Conservation (phyloP, 2,329 filamentous ascomycete species). For the Diaporthe vexans region DNA sequence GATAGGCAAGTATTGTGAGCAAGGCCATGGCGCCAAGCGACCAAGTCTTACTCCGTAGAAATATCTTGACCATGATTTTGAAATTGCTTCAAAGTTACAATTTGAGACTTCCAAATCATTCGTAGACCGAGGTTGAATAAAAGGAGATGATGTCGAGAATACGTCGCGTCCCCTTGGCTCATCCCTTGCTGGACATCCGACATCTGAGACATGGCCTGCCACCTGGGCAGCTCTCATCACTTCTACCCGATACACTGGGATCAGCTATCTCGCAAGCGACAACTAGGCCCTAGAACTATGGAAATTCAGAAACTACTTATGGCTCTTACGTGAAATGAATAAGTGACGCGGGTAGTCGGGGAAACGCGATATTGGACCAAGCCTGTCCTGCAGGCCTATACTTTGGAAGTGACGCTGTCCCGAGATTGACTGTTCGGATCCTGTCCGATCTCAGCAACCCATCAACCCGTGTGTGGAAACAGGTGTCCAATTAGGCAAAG, state of each 20-base stretch:
- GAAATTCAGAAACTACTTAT: not conserved
- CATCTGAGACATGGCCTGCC: not conserved
- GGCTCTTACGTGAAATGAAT: not conserved
- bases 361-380: not conserved
- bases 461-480: not conserved
- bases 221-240: too few relatives aligned
- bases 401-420: not conserved
- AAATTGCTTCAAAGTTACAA: too few relatives aligned
- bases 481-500: not conserved
- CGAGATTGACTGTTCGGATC: too few relatives aligned
- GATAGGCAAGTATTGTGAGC: not conserved
- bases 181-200: not conserved
- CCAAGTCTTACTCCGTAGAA: conserved; percentile 7
- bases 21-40: not conserved
- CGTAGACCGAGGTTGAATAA: not conserved
- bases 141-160: not conserved
- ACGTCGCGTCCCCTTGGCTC: not conserved
- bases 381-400: not conserved
- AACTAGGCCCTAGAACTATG: too few relatives aligned
- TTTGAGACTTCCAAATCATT: not conserved
- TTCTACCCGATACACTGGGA: too few relatives aligned
- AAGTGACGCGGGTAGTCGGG: not conserved
- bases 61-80: not conserved
- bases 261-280: too few relatives aligned
- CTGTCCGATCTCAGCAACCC: too few relatives aligned